Evolutionary conservation across 768 basidiomycete genomes (phyloP).

Genomic region (Mycena maculata): DNA sequence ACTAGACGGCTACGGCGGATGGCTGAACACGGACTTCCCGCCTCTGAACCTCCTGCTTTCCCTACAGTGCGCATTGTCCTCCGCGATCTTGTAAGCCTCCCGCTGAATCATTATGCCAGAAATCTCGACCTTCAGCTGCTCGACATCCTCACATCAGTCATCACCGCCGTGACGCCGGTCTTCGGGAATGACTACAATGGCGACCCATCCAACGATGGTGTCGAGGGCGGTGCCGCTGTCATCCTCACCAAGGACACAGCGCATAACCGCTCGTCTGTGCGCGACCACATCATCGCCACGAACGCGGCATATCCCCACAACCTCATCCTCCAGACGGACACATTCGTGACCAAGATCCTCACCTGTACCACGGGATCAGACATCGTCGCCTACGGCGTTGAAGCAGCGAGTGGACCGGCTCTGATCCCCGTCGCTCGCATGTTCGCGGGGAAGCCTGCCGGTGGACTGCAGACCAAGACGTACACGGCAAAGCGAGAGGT

Average conservation of each 20-base stretch:
- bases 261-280: slow-evolving; percentile 25
- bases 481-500: slow-evolving; percentile 47
- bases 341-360: slow-evolving; percentile 23
- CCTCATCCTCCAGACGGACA: slow-evolving; percentile 20
- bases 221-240: slow-evolving; percentile 24
- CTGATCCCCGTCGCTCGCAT: slow-evolving; percentile 17
- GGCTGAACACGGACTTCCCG: slow-evolving; percentile 29
- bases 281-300: slow-evolving; percentile 19
- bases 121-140: slow-evolving; percentile 26
- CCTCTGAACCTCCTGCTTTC: slow-evolving; percentile 29
- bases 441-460: slow-evolving; percentile 20
- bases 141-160: slow-evolving; percentile 13
- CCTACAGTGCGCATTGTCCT: background rate
- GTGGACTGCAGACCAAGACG: slow-evolving; percentile 14
- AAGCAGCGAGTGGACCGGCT: slow-evolving; percentile 10
- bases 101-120: background rate
- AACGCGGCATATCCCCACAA: slow-evolving; percentile 4
- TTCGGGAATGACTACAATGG: slow-evolving; percentile 21
- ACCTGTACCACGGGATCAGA: slow-evolving; percentile 8
- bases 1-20: slow-evolving; percentile 25
- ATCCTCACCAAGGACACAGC: slow-evolving; percentile 23
- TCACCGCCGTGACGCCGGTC: slow-evolving; percentile 14
- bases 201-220: slow-evolving; percentile 19
- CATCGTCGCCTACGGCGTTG: slow-evolving; percentile 23
- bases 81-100: too few species aligned